Evolutionary conservation across 164 flowering plant genomes (phyloP), one percentile per base, ranked within the genome.

Genomic region (Chloranthus sessilifolius): DNA sequence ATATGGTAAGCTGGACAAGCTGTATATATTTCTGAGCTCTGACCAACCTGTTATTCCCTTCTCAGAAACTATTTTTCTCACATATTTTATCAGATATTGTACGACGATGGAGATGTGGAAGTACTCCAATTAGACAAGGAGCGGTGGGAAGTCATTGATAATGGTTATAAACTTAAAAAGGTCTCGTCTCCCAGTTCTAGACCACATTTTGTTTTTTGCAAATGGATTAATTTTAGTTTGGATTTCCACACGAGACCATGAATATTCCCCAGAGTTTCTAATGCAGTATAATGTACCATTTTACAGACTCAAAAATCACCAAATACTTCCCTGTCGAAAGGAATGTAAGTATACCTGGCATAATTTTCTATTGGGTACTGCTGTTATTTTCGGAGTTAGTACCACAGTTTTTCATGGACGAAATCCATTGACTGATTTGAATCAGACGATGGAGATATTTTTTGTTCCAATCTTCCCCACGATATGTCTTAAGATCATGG

Each of bases 31-130:
- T 28, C 36, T 23, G 6, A 27, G 21, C 29, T 29, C 26, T n/a
- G 22, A 25, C 21, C 16, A 53, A 17, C 4, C 15, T 21, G 24
- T 48, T 8, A 23, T 16, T 14, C 40, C 34, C 43, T 7, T 36
- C 16, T 40, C 47, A 15, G 26, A 17, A n/a, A 36, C 25, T 36
- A 50, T 23, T 54, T n/a, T 16, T 37, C 34, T 50, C 7, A 34
- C 23, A 35, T 30, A 8, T 30, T 28, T 3, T 31, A 7, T 23
- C 42, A 91, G 98, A 65, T 91, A 49, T 34, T 76, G 34, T 92
- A 92, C 58, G 88, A 86, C 39, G 97, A 92, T 76, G 97, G 95
- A 65, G 99, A 92, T 58, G 74, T 79, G 37, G 99, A 92, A 73
- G 82, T 76, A 28, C 97, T 92, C 24, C 56, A 60, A 41, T 63